Base-by-base conservation (phyloP, 2,329 filamentous ascomycete species). In the Colletotrichum liriopes region DNA sequence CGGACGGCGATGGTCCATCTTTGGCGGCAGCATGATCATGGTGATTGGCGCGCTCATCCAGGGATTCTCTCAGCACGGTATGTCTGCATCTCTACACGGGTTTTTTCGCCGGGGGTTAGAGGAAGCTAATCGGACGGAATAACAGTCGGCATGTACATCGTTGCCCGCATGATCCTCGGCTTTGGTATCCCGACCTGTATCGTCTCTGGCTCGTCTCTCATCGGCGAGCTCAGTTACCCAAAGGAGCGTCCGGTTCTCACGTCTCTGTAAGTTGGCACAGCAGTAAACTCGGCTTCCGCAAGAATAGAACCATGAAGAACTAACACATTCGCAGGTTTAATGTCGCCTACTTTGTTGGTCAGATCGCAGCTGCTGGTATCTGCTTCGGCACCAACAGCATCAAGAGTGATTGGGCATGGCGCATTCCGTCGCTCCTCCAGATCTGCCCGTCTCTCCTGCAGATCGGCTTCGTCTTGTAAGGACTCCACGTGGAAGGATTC, bases 141-240 rank as follows among this genome's bases (percentile, higher is more conserved):
- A 5, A n/a, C 3, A 80, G 80, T 80, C 26, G 82, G 67, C 73
- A 91, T 91, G 88, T 92, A 90, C 77, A 86, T 91, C 71, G 80
- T 89, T 52, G 86, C 89, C 43, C 88, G 90, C 76, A 85, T 90
- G 75, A 82, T 91, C 32, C 84, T 91, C 37, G 90, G 90, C 55
- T 87, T 90, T 63, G 89, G 90, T 55, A 90, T 91, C 70, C 86
- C 87, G 0, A 88, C 87, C 58, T 88, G 86, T 74, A 91, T 91
- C 75, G 86, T 91, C 66, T 87, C 87, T 8, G 89, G 86, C 6
- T 89, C 89, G 1, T 84, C 88, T 8, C 80, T 91, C 59, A 88
- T 91, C 41, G 89, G 88, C 76, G 90, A 91, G 78, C 81, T 91
- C 14, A 86, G 85, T 3, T 87, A 91, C 77, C 89, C 89, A 8